Conservation (phyloP, 108 stramenopile genomes). For the Fragilariopsis cylindrus region DNA sequence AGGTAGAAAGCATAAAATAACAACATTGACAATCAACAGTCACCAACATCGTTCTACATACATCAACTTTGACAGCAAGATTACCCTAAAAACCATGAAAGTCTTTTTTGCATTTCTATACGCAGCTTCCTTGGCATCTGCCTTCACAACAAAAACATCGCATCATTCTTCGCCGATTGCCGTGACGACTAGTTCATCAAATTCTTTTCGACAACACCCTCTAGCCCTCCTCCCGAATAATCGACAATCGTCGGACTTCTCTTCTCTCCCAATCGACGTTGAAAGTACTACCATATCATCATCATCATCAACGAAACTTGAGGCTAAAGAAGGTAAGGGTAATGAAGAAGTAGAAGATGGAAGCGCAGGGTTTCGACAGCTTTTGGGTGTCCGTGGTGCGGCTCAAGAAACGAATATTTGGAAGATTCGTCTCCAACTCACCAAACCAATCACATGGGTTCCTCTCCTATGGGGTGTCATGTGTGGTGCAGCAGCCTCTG, state of each 20-base stretch:
- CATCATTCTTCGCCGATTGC: not conserved
- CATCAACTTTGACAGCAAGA: too few species aligned
- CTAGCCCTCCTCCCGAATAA: slow-evolving; percentile 5
- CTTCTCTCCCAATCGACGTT: slow-evolving; percentile 10
- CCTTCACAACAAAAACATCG: slow-evolving; percentile 7
- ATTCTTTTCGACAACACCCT: not conserved
- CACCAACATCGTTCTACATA: too few species aligned
- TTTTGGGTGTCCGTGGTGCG: slow-evolving; percentile 85
- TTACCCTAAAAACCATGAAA: not conserved
- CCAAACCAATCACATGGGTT: slow-evolving; percentile 93
- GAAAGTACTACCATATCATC: slow-evolving; percentile 11
- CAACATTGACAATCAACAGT: too few species aligned
- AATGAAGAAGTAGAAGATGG: slow-evolving; percentile 76
- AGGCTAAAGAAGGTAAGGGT: slow-evolving; percentile 20
- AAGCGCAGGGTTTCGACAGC: slow-evolving; percentile 69
- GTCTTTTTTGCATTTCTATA: slow-evolving; percentile 4
- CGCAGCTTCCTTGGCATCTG: slow-evolving; percentile 13
- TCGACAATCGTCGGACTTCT: not conserved
- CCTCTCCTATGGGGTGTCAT: slow-evolving; percentile 94
- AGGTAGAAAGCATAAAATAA: too few species aligned
- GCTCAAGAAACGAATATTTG: slow-evolving; percentile 74
- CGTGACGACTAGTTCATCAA: not conserved
- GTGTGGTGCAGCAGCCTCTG: slow-evolving; percentile 89
- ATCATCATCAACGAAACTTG: slow-evolving; percentile 9
- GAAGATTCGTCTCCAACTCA: slow-evolving; percentile 89